phyloP scores from a whole-genome alignment of 768 basidiomycete genomes.

The Favolaschia claudopus region DNA sequence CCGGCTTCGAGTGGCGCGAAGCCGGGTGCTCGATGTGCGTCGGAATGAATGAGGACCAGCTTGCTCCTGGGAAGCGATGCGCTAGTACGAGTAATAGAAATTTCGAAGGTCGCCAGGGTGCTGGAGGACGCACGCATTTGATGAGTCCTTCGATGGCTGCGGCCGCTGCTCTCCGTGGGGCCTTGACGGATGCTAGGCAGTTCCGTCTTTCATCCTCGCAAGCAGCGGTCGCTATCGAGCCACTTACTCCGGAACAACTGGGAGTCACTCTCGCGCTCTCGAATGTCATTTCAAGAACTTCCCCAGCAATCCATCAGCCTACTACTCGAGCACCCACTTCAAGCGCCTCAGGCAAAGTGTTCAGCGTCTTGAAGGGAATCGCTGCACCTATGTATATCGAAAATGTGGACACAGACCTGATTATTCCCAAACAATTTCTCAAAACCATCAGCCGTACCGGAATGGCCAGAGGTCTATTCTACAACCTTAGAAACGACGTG shows the following conservation, averaged over 20 bases:
- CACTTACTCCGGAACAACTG: slow-evolving; percentile 70
- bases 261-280: slow-evolving; percentile 79
- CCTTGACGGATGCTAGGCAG: slow-evolving; percentile 83
- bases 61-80: slow-evolving; percentile 84
- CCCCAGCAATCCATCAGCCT: slow-evolving; percentile 45
- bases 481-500: slow-evolving; percentile 74
- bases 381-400: slow-evolving; percentile 80
- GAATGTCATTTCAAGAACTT: slow-evolving; percentile 61
- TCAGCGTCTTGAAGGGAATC: slow-evolving; percentile 73
- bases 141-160: slow-evolving; percentile 93
- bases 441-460: slow-evolving; percentile 91
- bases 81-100: slow-evolving; percentile 93
- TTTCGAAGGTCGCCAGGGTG: slow-evolving; percentile 89
- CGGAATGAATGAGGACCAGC: slow-evolving; percentile 93
- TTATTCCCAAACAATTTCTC: slow-evolving; percentile 92
- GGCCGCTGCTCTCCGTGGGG: slow-evolving; percentile 86
- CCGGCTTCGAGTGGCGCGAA: slow-evolving; percentile 94
- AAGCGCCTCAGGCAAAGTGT: slow-evolving; percentile 62
- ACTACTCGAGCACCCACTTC: slow-evolving; percentile 36
- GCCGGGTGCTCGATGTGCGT: slow-evolving; percentile 96
- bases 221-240: slow-evolving; percentile 46
- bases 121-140: slow-evolving; percentile 88
- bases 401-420: slow-evolving; percentile 92
- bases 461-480: slow-evolving; percentile 84
- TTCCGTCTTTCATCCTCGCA: slow-evolving; percentile 57